A percentile compares a stretch with the other conserved stretches of the same genome.
Conservation (phyloP, 108 stramenopile species). For the Skeletonema potamos region DNA sequence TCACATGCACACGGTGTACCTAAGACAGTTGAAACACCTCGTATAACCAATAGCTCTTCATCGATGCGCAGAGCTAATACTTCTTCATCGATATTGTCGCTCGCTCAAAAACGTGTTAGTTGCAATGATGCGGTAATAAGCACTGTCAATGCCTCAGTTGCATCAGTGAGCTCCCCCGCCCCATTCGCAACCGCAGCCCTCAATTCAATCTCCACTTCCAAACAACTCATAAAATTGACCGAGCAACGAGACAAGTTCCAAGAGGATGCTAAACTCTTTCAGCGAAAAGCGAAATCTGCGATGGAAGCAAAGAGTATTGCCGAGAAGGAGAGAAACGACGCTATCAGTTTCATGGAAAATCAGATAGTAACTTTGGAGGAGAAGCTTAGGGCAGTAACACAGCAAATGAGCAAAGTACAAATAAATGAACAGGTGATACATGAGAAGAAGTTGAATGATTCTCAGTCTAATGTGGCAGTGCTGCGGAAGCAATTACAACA, state of each 20-base stretch:
- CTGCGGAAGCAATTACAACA: background rate
- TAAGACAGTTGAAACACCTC: background rate
- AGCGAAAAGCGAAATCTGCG: slow-evolving; percentile 21
- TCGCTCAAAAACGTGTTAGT: background rate
- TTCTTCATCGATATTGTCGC: background rate
- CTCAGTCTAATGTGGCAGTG: slow-evolving; percentile 6
- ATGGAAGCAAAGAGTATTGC: slow-evolving; percentile 6
- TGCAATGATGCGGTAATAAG: background rate
- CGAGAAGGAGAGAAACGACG: slow-evolving; percentile 11
- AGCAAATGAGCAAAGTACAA: slow-evolving; percentile 1
- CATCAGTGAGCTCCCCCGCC: background rate
- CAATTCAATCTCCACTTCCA: background rate
- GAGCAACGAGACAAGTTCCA: slow-evolving; percentile 23
- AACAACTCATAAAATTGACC: background rate
- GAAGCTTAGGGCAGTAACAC: background rate
- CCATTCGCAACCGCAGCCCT: background rate
- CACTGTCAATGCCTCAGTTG: background rate
- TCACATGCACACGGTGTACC: background rate
- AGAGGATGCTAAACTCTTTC: slow-evolving; percentile 1
- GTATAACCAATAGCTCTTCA: background rate
- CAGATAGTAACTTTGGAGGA: slow-evolving; percentile 10
- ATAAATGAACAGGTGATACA: slow-evolving; percentile 5
- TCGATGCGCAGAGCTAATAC: too few relatives aligned
- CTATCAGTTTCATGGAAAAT: slow-evolving; percentile 9
- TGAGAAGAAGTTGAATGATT: slow-evolving; percentile 11